Percentiles rank a stretch among this genome's conserved stretches.
phyloP scores from a whole-genome alignment of 2,329 filamentous ascomycete genomes.

The Lecanicillium sp. region DNA sequence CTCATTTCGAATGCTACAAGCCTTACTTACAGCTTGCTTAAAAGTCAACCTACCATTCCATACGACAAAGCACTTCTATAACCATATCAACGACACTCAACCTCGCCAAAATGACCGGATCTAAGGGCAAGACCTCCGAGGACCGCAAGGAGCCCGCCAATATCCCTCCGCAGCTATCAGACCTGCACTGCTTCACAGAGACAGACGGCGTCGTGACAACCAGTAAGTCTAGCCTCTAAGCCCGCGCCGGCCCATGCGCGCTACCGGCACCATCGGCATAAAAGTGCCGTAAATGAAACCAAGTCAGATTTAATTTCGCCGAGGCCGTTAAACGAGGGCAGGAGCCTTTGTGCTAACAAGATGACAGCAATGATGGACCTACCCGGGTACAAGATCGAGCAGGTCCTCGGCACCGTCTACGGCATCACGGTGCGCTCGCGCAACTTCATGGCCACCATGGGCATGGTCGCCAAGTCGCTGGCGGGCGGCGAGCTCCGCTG shows the following conservation, averaged over 20 bases:
- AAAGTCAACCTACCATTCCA: not conserved
- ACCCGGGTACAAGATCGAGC: constrained; percentile 52
- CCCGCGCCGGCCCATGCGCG: not conserved
- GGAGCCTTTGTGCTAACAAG: too few relatives aligned
- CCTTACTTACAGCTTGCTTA: not conserved
- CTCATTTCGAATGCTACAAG: not conserved
- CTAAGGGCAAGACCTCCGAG: constrained; percentile 21
- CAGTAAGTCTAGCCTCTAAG: constrained; percentile 25
- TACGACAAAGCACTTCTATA: not conserved
- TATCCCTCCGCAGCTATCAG: constrained; percentile 36
- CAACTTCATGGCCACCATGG: constrained; percentile 51
- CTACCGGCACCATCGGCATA: not conserved
- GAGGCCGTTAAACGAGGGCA: too few relatives aligned
- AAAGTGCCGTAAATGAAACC: not conserved
- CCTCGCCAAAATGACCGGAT: not conserved
- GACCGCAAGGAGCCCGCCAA: constrained; percentile 26
- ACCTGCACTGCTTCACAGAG: constrained; percentile 54
- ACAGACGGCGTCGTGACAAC: constrained; percentile 56
- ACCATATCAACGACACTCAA: not conserved
- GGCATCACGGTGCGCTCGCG: constrained; percentile 52
- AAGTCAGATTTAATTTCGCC: too few relatives aligned
- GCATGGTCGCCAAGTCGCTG: constrained; percentile 50
- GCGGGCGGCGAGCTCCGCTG: constrained; percentile 54
- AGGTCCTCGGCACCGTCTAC: constrained; percentile 53
- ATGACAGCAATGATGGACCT: constrained; percentile 52